Evolutionary conservation across 2,329 filamentous ascomycete species (phyloP), one percentile per base, ranked within the genome.

Genomic region (Coleophoma crateriformis): DNA sequence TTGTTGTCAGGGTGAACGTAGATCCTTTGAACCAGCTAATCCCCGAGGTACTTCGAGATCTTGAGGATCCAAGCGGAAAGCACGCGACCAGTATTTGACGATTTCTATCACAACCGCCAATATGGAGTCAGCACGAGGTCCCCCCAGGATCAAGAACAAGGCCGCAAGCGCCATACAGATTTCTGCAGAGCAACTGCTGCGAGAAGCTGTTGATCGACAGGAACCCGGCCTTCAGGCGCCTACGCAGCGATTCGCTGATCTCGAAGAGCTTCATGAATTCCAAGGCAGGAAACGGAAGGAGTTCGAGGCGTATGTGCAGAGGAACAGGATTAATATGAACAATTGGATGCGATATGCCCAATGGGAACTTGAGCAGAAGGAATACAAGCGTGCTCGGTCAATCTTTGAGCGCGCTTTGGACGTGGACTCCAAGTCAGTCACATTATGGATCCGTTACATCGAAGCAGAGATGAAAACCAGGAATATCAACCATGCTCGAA

Each of bases 91-190:
- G 27, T 27, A 27, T 27, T 27, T 27, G 27, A 27, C 27, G 27
- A 27, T 27, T 27, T 27, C 27, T 10, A 27, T 27, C 27, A 27
- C 41, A 44, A 46, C 47, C 42, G 47, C 52, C 68, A 80, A 54
- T 56, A 96, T 97, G 91, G 92, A 97, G 77, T 82, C 86, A 50
- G 85, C 88, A 59, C 86, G 92, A 57, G 94, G 92, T 61, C 92
- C 94, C 51, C 92, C 94, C 12, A 79, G 90, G 80, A 94, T 99
- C 77, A 97, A 97, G 72, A 97, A 99, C 78, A 99, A 99, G 86
- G 90, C 88, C 58, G 81, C 94, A 1, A 92, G 92, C 72, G 89
- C 87, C 38, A 76, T 88, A 50, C 86, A 97, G 73, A 96, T 99
- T 67, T 95, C 88, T 58, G 94, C 94, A 58, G 94, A 99, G 71